phyloP scores from a whole-genome alignment of 257 asterid genomes.

The Eustoma russellianum region DNA sequence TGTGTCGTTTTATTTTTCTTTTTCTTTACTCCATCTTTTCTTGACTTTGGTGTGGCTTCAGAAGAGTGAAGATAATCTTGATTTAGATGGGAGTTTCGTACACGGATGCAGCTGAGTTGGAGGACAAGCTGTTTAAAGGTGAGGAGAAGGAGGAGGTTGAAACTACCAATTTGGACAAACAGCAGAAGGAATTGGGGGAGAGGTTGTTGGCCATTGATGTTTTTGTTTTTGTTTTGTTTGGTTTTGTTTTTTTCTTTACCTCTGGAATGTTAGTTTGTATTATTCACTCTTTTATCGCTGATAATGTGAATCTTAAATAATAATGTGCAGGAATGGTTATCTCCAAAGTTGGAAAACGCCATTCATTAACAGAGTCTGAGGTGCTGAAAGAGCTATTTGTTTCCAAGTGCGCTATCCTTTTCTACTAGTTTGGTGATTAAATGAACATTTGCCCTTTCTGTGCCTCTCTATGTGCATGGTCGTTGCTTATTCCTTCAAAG shows the following conservation, averaged over 20 bases:
- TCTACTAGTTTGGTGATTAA: too few relatives aligned
- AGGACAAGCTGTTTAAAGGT: constrained; percentile 55
- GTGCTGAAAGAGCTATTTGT: constrained; percentile 78
- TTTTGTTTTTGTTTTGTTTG: background rate
- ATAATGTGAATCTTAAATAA: constrained; percentile 8
- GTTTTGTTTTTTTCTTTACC: background rate
- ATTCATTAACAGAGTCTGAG: constrained; percentile 84
- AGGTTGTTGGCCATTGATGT: constrained; percentile 41
- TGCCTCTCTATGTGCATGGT: too few relatives aligned
- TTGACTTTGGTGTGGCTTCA: too few relatives aligned
- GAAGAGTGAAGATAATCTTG: too few relatives aligned
- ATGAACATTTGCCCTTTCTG: too few relatives aligned
- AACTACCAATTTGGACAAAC: constrained; percentile 35
- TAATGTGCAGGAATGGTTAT: constrained; percentile 83
- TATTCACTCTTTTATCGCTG: background rate
- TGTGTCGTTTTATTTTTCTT: too few relatives aligned
- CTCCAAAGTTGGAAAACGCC: constrained; percentile 91
- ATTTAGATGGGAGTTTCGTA: too few relatives aligned
- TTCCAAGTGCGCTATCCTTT: constrained; percentile 41
- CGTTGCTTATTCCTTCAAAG: too few relatives aligned
- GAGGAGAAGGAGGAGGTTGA: constrained; percentile 37
- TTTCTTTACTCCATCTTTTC: too few relatives aligned
- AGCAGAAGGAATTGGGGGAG: constrained; percentile 74
- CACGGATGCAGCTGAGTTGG: too few relatives aligned
- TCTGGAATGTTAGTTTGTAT: too few relatives aligned